Evolutionary conservation across 371 early-diverging fungal genomes (phyloP), one percentile per base, ranked within the genome.

Genomic region (Homolaphlyctis polyrhiza): DNA sequence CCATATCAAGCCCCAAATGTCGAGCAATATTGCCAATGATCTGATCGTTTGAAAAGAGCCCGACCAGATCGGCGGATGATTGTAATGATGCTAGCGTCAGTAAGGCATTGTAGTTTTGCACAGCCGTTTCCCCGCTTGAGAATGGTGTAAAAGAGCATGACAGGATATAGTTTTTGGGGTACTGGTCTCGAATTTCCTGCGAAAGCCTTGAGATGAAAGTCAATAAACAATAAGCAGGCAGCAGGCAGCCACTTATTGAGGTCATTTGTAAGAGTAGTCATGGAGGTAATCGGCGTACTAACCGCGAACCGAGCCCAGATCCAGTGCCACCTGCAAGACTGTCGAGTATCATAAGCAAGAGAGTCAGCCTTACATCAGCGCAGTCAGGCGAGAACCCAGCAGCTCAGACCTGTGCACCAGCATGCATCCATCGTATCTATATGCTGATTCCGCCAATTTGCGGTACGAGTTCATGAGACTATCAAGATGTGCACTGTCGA

Each of bases 301-400:
- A 45, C 72, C 73, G 45, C 18, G 74, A 73, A 16, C 77, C 74
- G 0, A 77, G 58, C 1, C 78, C 78, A 39, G 74, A 68, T 0
- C 78, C 78, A 14, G 78, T 77, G 0, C 78, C 78, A 8, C 78
- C 78, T 5, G 78, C 78, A 3, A 74, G 48, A 48, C 72, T 72
- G 55, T 51, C 11, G 34, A 28, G 2, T 13, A 57, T 28, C 35
- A 16, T n/a, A n/a, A n/a, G n/a, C n/a, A n/a, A 13, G 43, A 39
- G 43, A 8, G 43, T 39, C 21, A 39, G 43, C 8, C 13, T 39
- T 21, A 27, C 23, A 29, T 32, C 6, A 8, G 11, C 32, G 34
- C 13, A 57, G 18, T 21, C 25, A 57, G 32, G 34, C 18, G 11
- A 14, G 58, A 18, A 8, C 14, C 11, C 11, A 27, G n/a, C 30